These are phyloP conservation scores for Bipolaris bicolor DNA, from an alignment of 2,329 filamentous ascomycete species.

Conservation along the genomic window DNA sequence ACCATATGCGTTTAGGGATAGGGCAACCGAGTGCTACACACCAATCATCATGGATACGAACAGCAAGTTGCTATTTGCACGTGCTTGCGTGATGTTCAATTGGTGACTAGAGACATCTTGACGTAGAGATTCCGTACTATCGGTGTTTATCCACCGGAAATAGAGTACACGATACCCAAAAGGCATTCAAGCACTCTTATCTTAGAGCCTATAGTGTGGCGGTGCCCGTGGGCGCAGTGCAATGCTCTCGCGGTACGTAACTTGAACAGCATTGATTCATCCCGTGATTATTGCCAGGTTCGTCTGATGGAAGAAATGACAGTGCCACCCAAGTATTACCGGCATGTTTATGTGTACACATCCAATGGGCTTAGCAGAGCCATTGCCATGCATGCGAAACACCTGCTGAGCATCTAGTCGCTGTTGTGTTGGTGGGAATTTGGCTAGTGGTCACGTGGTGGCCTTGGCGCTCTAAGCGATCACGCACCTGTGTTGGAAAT, in stretches of 20 bases:
- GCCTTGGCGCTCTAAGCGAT: constrained; percentile 18
- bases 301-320: neutral
- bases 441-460: constrained; percentile 13
- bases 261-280: neutral
- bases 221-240: neutral
- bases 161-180: neutral
- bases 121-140: neutral
- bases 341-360: neutral
- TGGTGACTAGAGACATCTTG: neutral
- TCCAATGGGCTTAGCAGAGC: neutral
- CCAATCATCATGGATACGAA: neutral
- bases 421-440: constrained; percentile 7
- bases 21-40: neutral
- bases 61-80: neutral
- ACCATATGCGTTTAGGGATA: neutral
- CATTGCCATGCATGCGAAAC: neutral
- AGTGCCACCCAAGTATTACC: neutral
- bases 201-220: neutral
- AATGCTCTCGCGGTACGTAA: neutral
- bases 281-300: neutral
- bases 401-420: neutral
- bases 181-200: neutral
- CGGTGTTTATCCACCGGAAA: neutral
- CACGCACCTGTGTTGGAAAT: constrained; percentile 14
- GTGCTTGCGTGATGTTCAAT: neutral